These are phyloP conservation scores for Penicillium verhagenii DNA, from an alignment of 495 filamentous ascomycete genomes.

Conservation along the genomic window DNA sequence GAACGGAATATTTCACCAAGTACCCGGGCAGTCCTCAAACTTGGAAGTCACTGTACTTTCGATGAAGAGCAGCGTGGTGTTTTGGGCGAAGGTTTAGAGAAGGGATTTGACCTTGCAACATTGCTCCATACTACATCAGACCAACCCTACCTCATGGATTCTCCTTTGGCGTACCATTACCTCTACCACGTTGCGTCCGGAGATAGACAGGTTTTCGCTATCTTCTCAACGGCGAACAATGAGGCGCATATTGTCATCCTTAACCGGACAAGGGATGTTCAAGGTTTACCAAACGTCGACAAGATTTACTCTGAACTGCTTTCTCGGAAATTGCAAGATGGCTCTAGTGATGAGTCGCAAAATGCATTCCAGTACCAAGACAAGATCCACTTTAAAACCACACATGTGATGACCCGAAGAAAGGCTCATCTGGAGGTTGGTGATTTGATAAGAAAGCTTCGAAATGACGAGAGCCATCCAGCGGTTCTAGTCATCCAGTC, in stretches of 20 bases:
- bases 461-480: constrained; percentile 76
- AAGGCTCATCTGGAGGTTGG: constrained; percentile 85
- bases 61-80: constrained; percentile 88
- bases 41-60: constrained; percentile 93
- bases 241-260: constrained; percentile 84
- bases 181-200: constrained; percentile 89
- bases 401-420: constrained; percentile 81
- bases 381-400: constrained; percentile 78
- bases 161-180: constrained; percentile 76
- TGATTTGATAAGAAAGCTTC: constrained; percentile 82
- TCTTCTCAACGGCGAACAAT: constrained; percentile 81
- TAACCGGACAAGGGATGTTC: constrained; percentile 72
- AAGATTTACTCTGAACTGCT: constrained; percentile 85
- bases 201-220: constrained; percentile 86
- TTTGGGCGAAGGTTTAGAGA: constrained; percentile 86
- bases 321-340: constrained; percentile 61
- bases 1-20: constrained; percentile 87
- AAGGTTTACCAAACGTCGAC: constrained; percentile 83
- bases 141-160: constrained; percentile 67
- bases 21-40: constrained; percentile 77
- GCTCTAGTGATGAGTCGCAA: constrained; percentile 67
- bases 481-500: constrained; percentile 88
- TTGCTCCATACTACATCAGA: constrained; percentile 65
- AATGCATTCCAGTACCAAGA: constrained; percentile 84
- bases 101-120: constrained; percentile 84